Base-by-base conservation (phyloP, 2,329 filamentous ascomycete genomes). In the Polychaeton citri region DNA sequence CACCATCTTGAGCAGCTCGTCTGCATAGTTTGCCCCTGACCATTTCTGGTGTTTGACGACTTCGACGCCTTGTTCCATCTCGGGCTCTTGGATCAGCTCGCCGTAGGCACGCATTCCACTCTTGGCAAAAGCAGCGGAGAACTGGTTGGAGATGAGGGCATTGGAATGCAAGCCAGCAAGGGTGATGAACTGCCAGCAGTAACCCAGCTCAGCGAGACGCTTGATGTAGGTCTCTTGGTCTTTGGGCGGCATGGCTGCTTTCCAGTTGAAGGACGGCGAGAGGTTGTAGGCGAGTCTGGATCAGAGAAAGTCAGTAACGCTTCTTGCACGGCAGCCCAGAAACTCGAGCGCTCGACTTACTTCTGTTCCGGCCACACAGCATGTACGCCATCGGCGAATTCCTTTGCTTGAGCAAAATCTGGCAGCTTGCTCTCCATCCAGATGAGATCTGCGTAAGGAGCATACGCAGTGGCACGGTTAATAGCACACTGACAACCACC, bases 161-260 rank as follows among this genome's bases (percentile, higher is more conserved):
- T 85, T 95, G 43, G 85, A 93, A 70, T 98, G 90, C 56, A 98
- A 72, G 48, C 90, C 90, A 4, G 88, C 90, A 32, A 98, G 76
- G n/a, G 90, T 98, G 69, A 98, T 98, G 71, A 98, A 98, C 64
- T 98, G 90, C 90, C 90, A 98, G 75, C 85, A 93, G 74, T 98
- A 98, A 44, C 90, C 90, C 33, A 98, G 74, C 43, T 67, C 55
- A 42, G 79, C 86, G 28, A 98, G 81, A 30, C 90, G 83, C 44
- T 78, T 69, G 67, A 98, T 98, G 68, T 96, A 98, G 15, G 90
- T 98, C 67, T 94, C 85, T 66, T 98, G 90, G 60, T 96, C 88
- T 36, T 73, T 71, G 47, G 81, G 76, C 31, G 84, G 72, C 87
- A 95, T 95, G 51, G 88, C 90, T 39, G 86, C 73, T 71, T 96